phyloP scores from a whole-genome alignment of 2,329 filamentous ascomycete species.

The Pleomassaria siparia region DNA sequence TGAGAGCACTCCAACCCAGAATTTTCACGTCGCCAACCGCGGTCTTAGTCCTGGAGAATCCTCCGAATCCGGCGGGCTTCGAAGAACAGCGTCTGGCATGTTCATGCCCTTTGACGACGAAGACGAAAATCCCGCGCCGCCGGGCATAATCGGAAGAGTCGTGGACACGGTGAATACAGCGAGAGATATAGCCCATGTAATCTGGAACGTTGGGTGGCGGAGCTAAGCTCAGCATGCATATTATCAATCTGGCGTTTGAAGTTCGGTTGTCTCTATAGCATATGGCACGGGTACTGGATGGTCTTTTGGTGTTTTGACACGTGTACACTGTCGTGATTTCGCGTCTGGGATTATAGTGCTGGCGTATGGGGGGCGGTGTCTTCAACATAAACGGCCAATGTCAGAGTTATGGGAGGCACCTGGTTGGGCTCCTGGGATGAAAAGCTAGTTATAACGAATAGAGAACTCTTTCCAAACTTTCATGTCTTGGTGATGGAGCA shows the following conservation, averaged over 20 bases:
- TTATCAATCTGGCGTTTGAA: background rate
- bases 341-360: background rate
- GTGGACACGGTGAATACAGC: conserved; percentile 75
- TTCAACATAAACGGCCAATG: background rate
- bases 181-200: conserved; percentile 64
- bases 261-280: background rate
- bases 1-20: conserved; percentile 32
- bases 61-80: conserved; percentile 57
- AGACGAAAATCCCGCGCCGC: conserved; percentile 58
- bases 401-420: background rate
- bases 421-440: background rate
- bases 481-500: too few species aligned
- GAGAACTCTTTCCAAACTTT: too few species aligned
- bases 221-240: background rate
- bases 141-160: conserved; percentile 73
- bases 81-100: conserved; percentile 83
- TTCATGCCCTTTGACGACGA: conserved; percentile 81
- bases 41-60: conserved; percentile 19
- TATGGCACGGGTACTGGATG: background rate
- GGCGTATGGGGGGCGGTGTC: background rate
- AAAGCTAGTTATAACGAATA: background rate
- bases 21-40: conserved; percentile 12
- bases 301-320: background rate
- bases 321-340: background rate
- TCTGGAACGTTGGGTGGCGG: conserved; percentile 68